A percentile compares a stretch with the other conserved stretches of the same genome.
phyloP scores from a whole-genome alignment of 352 stramenopile genomes.

The Globisporangium camurandrum region DNA sequence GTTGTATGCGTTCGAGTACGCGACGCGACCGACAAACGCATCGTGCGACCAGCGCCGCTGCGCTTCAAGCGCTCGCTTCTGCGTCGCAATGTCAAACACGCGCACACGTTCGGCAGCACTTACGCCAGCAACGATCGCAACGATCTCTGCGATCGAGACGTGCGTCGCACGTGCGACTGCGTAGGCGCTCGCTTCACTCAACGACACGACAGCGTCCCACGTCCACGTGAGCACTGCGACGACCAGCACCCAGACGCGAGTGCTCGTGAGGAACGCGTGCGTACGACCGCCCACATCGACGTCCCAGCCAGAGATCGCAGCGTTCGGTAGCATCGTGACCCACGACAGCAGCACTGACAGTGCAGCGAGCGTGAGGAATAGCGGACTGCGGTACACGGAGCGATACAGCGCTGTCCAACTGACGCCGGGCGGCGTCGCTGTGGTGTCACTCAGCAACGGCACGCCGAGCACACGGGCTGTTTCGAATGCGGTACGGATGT shows the following conservation, averaged over 20 bases:
- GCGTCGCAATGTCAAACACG: constrained; percentile 19
- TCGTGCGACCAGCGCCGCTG: constrained; percentile 26
- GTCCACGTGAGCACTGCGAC: constrained; percentile 25
- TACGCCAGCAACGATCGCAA: constrained; percentile 22
- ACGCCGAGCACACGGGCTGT: constrained; percentile 25
- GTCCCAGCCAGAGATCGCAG: constrained; percentile 39
- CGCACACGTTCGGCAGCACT: constrained; percentile 15
- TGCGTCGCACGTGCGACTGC: constrained; percentile 27
- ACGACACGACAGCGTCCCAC: constrained; percentile 21
- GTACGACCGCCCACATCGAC: constrained; percentile 11
- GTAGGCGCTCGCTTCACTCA: constrained; percentile 38
- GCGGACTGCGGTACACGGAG: constrained; percentile 39
- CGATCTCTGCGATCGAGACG: constrained; percentile 27
- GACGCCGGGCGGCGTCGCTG: constrained; percentile 5
- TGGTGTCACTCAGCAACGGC: constrained; percentile 8
- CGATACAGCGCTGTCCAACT: constrained; percentile 43
- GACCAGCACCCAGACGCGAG: constrained; percentile 48
- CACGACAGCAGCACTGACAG: constrained; percentile 41
- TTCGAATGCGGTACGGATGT: constrained; percentile 25
- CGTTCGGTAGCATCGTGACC: constrained; percentile 36
- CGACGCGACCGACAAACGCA: constrained; percentile 23
- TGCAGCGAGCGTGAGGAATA: constrained; percentile 30
- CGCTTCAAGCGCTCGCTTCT: constrained; percentile 28
- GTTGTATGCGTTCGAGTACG: constrained; percentile 41
- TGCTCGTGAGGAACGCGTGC: constrained; percentile 20